A percentile compares a stretch with the other conserved stretches of the same genome.
Evolutionary conservation across 164 flowering plant species (phyloP).

Genomic region (Protea cynaroides): DNA sequence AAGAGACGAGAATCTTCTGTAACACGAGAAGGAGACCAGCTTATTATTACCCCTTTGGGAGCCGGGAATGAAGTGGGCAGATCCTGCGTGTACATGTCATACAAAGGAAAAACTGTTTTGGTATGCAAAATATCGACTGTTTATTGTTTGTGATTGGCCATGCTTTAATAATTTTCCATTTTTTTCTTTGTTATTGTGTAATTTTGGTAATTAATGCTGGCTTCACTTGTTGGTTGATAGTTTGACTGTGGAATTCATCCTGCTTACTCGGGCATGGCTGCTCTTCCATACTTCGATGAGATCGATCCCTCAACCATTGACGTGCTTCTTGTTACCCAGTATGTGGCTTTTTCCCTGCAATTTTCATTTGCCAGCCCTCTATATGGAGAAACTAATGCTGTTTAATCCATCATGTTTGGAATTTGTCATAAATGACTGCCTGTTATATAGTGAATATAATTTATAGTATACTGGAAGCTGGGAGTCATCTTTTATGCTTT

Average conservation of each 20-base stretch:
- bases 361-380: too few relatives aligned
- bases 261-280: conserved; percentile 94
- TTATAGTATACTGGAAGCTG: too few relatives aligned
- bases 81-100: conserved; percentile 6
- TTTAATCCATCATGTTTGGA: too few relatives aligned
- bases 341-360: conserved; percentile 18
- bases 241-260: conserved; percentile 99
- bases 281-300: conserved; percentile 95
- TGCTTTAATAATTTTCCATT: neutral
- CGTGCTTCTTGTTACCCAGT: conserved; percentile 93
- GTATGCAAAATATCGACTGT: conserved; percentile 3
- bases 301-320: conserved; percentile 92
- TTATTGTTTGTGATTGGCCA: neutral
- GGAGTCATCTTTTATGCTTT: too few relatives aligned
- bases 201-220: neutral
- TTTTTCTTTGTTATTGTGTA: neutral
- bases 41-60: conserved; percentile 82
- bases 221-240: conserved; percentile 23
- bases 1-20: conserved; percentile 50
- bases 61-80: conserved; percentile 79
- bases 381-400: too few relatives aligned
- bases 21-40: conserved; percentile 69
- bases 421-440: too few relatives aligned
- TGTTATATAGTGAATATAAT: too few relatives aligned
- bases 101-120: conserved; percentile 28